Percentiles rank a stretch among this genome's conserved stretches.
Conservation (phyloP, 306 rosid genomes). For the Cicer bijugum region DNA sequence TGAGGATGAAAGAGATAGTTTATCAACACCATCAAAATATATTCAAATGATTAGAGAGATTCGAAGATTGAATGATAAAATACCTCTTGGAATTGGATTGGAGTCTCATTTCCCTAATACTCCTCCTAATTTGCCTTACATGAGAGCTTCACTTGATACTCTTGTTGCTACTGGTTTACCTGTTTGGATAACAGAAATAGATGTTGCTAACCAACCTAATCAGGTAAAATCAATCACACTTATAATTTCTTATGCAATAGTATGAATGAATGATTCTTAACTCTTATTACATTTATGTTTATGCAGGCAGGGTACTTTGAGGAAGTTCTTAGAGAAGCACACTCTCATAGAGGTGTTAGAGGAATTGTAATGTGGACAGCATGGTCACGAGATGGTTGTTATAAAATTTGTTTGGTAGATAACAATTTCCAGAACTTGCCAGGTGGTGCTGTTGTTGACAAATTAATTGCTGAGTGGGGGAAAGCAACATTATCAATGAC, state of each 20-base stretch:
- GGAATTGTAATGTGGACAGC: slow-evolving; percentile 76
- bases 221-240: slow-evolving; percentile 54
- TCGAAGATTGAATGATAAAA: slow-evolving; percentile 23
- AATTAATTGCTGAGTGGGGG: slow-evolving; percentile 64
- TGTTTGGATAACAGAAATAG: slow-evolving; percentile 82
- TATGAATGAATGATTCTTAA: too few relatives aligned
- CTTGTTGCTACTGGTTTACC: slow-evolving; percentile 66
- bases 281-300: not conserved
- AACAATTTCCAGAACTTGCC: slow-evolving; percentile 66
- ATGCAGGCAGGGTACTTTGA: slow-evolving; percentile 59
- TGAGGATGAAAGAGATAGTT: slow-evolving; percentile 56
- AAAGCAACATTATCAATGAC: not conserved
- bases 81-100: slow-evolving; percentile 63
- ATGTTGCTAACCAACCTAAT: slow-evolving; percentile 48
- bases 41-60: slow-evolving; percentile 58
- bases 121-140: slow-evolving; percentile 60
- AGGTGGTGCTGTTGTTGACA: slow-evolving; percentile 73
- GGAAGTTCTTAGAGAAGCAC: slow-evolving; percentile 60
- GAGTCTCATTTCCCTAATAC: slow-evolving; percentile 60
- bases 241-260: too few relatives aligned
- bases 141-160: slow-evolving; percentile 69
- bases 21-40: slow-evolving; percentile 53
- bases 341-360: slow-evolving; percentile 62
- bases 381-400: slow-evolving; percentile 58
- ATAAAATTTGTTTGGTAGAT: slow-evolving; percentile 64